Percentiles rank a stretch among this genome's conserved stretches.
phyloP scores from a whole-genome alignment of 306 rosid genomes.

The Phaseolus lunatus region DNA sequence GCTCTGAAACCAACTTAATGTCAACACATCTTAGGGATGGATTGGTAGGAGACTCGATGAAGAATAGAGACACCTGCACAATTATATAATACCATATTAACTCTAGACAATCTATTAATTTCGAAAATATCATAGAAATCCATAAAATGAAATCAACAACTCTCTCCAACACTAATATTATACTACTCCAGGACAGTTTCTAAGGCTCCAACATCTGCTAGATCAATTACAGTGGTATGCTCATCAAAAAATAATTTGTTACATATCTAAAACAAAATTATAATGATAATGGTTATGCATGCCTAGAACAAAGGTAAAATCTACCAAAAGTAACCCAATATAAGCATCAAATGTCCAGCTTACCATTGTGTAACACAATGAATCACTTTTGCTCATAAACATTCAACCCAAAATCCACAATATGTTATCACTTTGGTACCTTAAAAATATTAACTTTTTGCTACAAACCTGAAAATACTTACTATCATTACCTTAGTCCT shows the following conservation, averaged over 20 bases:
- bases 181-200: slow-evolving; percentile 76
- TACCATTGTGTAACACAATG: not conserved
- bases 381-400: not conserved
- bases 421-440: not conserved
- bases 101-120: slow-evolving; percentile 16
- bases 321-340: not conserved
- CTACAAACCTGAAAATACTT: not conserved
- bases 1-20: slow-evolving; percentile 87
- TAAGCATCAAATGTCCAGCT: slow-evolving; percentile 8
- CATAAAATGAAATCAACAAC: slow-evolving; percentile 5
- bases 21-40: slow-evolving; percentile 97
- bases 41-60: slow-evolving; percentile 97
- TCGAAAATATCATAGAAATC: not conserved
- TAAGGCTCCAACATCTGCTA: slow-evolving; percentile 77
- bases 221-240: slow-evolving; percentile 88
- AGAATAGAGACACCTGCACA: slow-evolving; percentile 88
- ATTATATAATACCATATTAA: slow-evolving; percentile 30
- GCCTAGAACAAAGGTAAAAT: not conserved
- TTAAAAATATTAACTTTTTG: not conserved
- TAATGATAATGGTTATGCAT: slow-evolving; percentile 14
- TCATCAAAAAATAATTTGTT: slow-evolving; percentile 24
- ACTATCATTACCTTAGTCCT: not conserved
- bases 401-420: not conserved
- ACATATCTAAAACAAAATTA: slow-evolving; percentile 33
- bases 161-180: slow-evolving; percentile 62